Evolutionary conservation across 2,329 filamentous ascomycete species (phyloP), one percentile per base, ranked within the genome.

Genomic region (Talaromyces verruculosus): DNA sequence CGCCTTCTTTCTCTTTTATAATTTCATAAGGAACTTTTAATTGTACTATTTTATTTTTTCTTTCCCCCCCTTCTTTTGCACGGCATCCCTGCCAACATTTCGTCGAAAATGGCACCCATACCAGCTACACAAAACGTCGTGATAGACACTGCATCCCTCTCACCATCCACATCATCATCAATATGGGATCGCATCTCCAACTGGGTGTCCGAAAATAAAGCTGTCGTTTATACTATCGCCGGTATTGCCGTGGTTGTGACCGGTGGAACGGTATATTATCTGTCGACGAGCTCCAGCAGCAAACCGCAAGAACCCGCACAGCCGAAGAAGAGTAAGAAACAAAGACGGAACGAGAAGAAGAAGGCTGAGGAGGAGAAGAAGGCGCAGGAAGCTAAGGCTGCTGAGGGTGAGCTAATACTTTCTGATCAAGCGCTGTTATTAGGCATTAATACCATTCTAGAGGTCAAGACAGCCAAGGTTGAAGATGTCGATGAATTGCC

Each of bases 191-290:
- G 93, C 74, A 84, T 97, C 80, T 90, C 93, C 71, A 89, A 84
- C 75, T 99, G 95, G 94, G 93, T 91, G 15, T 91, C 93, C 2
- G 94, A 98, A 78, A 93, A 99, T 83, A 98, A 97, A 84, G 91
- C 92, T 58, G 86, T 94, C 64, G 93, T 96, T 69, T 99, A 97
- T 81, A 97, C 95, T 71, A 92, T 98, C 80, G 95, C 94, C 65
- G 95, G 95, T 74, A 91, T 97, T 67, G 94, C 94, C 63, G 87
- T 97, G 58, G 92, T 97, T 51, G 91, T 96, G 65, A 95, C 92
- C 15, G 92, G 91, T 68, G 94, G 95, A 72, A 91, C 92, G 51
- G 90, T 96, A 75, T 99, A 98, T 84, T 98, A 97, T 80, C 84
- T 97, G 71, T 82, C 83, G 64, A 64, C 62, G 19, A 80, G 33